Percentiles rank a stretch among this genome's conserved stretches.
These are phyloP conservation scores for Hypoxylon perforatum DNA, from an alignment of 495 filamentous ascomycete genomes.

Conservation along the genomic window DNA sequence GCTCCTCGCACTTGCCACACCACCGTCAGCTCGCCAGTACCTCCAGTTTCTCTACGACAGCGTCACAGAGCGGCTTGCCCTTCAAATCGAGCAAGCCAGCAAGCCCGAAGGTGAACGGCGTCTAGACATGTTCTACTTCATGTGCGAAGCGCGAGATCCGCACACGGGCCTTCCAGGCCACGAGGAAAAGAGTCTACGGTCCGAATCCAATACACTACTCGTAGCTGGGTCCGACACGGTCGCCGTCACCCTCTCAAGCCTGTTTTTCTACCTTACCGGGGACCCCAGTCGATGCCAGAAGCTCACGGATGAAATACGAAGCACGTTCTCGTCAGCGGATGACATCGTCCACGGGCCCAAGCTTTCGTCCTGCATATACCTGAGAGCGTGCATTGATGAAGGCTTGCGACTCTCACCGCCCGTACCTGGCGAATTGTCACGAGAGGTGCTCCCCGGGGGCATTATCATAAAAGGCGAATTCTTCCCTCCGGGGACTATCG, in stretches of 20 bases:
- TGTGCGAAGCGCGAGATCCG: constrained; percentile 45
- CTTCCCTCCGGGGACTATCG: constrained; percentile 62
- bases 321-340: constrained; percentile 51
- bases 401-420: constrained; percentile 69
- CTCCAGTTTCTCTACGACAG: constrained; percentile 26
- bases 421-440: constrained; percentile 63
- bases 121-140: constrained; percentile 49
- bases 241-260: constrained; percentile 59
- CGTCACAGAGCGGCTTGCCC: constrained; percentile 19
- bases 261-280: constrained; percentile 63
- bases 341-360: constrained; percentile 57
- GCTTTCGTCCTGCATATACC: constrained; percentile 56
- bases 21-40: constrained; percentile 4
- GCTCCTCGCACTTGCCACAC: constrained; percentile 8
- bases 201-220: constrained; percentile 42
- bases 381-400: constrained; percentile 74
- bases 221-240: constrained; percentile 51
- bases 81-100: constrained; percentile 12
- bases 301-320: constrained; percentile 59
- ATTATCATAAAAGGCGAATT: constrained; percentile 60
- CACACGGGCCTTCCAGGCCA: constrained; percentile 40
- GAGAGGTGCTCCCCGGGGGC: constrained; percentile 66
- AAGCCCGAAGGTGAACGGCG: constrained; percentile 26
- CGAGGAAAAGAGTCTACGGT: constrained; percentile 24
- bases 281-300: constrained; percentile 49